A percentile compares a stretch with the other conserved stretches of the same genome.
Evolutionary conservation across 148 eudicot genomes (phyloP).

Genomic region (Amaranthus hypochondriacus): DNA sequence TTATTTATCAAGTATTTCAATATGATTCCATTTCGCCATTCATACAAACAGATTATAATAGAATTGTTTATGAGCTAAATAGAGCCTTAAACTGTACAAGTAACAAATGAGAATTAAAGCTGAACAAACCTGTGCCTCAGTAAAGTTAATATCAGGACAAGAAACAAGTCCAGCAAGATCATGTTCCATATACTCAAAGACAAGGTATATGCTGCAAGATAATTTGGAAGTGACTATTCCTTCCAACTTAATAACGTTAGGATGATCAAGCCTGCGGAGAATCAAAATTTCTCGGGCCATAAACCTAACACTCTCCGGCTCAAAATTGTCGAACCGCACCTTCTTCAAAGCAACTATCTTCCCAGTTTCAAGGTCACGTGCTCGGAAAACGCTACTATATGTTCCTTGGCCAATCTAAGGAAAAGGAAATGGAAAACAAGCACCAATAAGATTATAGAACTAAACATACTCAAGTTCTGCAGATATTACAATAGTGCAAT

Average conservation of each 20-base stretch:
- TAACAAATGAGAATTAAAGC: not conserved
- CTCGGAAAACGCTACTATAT: conserved; percentile 83
- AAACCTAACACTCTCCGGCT: conserved; percentile 89
- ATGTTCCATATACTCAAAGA: conserved; percentile 93
- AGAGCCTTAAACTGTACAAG: too few relatives aligned
- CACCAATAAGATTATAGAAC: conserved; percentile 7
- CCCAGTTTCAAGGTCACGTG: conserved; percentile 62
- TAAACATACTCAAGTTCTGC: not conserved
- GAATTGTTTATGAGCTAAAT: too few relatives aligned
- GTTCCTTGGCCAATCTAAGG: conserved; percentile 85
- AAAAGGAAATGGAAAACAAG: not conserved
- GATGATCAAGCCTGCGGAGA: conserved; percentile 84
- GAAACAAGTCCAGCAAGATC: conserved; percentile 79
- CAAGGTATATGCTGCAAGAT: conserved; percentile 85
- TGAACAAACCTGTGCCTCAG: conserved; percentile 68
- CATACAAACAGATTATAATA: too few relatives aligned
- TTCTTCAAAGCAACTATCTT: conserved; percentile 88
- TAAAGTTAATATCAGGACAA: conserved; percentile 72
- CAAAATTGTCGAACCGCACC: conserved; percentile 83
- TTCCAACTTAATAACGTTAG: conserved; percentile 79
- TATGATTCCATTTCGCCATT: too few relatives aligned
- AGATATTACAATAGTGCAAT: not conserved
- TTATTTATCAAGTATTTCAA: too few relatives aligned
- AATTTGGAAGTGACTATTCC: conserved; percentile 72
- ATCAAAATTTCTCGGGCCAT: conserved; percentile 88